Base-by-base conservation (phyloP, 2,329 filamentous ascomycete genomes). In the Claviceps capensis region DNA sequence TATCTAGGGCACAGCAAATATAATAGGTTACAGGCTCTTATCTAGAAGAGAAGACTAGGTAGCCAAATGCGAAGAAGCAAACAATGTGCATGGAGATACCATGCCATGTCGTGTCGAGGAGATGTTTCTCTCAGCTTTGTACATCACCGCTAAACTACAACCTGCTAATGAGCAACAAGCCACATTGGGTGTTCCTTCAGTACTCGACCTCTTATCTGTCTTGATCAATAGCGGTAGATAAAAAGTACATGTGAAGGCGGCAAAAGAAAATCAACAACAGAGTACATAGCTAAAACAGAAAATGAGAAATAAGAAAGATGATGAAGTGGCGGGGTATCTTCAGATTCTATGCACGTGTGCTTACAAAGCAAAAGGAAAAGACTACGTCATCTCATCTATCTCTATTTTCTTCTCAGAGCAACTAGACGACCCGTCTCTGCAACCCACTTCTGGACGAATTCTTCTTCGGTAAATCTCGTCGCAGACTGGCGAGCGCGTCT, bases 381-480 rank as follows among this genome's bases (percentile, higher is more conserved):
- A 44, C 42, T 14, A 14, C 22, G 40, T 52, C 52, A 50, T 50
- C 50, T 44, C 8, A 50, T 48, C 55, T 38, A 36, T 54, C 37
- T 57, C 52, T 60, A 63, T 26, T 7, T 11, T 54, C 55, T 61
- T 42, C 58, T 63, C 59, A 74, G 62, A 5, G 64, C 67, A 22
- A 96, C 79, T 54, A 97, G 72, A 60, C 75, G 79, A 62, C 85
- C 81, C 73, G 94, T 79, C 66, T 94, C 80, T 34, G 67, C 67
- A 44, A 87, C 68, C 91, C 93, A 98, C 58, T 82, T 83, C 59
- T 76, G 76, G 1, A 78, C 82, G 70, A 98, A 98, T 54, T 85
- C 86, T 60, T 85, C 82, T 62, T 96, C 91, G 0, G 87, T 90
- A 63, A 98, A 98, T 47, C 93, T 74, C 67, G 80, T 78, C 1